Conservation (phyloP, 352 stramenopile genomes). For the Paralagenidium karlingii region DNA sequence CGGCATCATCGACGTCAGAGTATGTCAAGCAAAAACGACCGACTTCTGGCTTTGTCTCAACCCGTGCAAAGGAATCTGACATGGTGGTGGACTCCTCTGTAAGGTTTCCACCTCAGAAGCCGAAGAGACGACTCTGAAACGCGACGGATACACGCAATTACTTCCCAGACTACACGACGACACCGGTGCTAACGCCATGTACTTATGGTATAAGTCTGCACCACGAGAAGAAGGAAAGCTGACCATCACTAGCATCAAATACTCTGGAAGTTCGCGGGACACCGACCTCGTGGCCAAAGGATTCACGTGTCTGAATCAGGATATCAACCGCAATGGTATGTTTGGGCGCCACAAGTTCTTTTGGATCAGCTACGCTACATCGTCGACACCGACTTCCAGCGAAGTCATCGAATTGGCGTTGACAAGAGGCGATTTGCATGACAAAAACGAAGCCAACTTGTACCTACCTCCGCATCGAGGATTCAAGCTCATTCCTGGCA, state of each 20-base stretch:
- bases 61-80: conserved; percentile 1
- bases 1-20: conserved; percentile 43
- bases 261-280: conserved; percentile 40
- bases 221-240: conserved; percentile 44
- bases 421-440: conserved; percentile 44
- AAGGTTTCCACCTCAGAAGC: too few species aligned
- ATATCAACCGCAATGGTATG: conserved; percentile 38
- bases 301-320: conserved; percentile 62
- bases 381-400: conserved; percentile 27
- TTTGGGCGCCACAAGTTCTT: conserved; percentile 74
- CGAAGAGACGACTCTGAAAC: conserved; percentile 34
- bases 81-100: too few species aligned
- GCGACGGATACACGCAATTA: conserved; percentile 48
- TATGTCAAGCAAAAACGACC: conserved; percentile 11
- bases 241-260: conserved; percentile 53
- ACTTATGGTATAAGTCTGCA: conserved; percentile 49
- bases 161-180: conserved; percentile 42
- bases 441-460: conserved; percentile 44
- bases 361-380: conserved; percentile 42
- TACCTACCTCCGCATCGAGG: conserved; percentile 58
- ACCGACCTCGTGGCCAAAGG: conserved; percentile 61
- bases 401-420: conserved; percentile 58
- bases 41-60: background rate
- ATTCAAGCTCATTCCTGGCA: conserved; percentile 57
- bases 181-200: conserved; percentile 16